These are phyloP conservation scores for Trichoderma sp. DNA, from an alignment of 2,329 filamentous ascomycete genomes.

Conservation along the genomic window DNA sequence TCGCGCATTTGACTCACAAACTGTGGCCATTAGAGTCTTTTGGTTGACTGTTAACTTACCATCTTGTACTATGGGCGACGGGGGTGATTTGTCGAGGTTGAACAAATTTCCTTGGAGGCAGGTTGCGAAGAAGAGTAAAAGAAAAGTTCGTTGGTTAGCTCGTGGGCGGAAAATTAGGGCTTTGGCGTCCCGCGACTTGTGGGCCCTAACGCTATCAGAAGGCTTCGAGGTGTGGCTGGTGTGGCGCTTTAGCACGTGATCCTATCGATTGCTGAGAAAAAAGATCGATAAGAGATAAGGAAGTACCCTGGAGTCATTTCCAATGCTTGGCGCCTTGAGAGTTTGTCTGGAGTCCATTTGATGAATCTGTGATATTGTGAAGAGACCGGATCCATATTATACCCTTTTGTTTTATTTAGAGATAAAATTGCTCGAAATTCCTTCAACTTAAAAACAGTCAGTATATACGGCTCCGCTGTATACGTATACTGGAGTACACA, in stretches of 20 bases:
- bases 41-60: constrained; percentile 39
- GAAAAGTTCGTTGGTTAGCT: constrained; percentile 32
- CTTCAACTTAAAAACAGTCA: not conserved
- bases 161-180: constrained; percentile 41
- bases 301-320: constrained; percentile 1
- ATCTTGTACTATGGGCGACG: constrained; percentile 40
- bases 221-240: constrained; percentile 2
- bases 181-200: constrained; percentile 25
- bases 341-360: not conserved
- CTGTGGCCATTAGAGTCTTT: constrained; percentile 41
- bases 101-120: constrained; percentile 35
- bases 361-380: not conserved
- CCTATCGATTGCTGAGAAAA: not conserved
- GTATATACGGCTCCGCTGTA: too few relatives aligned
- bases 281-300: not conserved
- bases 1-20: constrained; percentile 37
- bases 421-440: not conserved
- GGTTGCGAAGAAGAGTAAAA: constrained; percentile 28
- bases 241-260: constrained; percentile 15
- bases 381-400: not conserved
- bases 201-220: not conserved
- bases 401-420: not conserved
- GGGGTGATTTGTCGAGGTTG: constrained; percentile 35
- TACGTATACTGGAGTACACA: not conserved
- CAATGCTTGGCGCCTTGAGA: not conserved